Evolutionary conservation across 305 asterid species (phyloP).

Genomic region (Ilex paraguariensis): DNA sequence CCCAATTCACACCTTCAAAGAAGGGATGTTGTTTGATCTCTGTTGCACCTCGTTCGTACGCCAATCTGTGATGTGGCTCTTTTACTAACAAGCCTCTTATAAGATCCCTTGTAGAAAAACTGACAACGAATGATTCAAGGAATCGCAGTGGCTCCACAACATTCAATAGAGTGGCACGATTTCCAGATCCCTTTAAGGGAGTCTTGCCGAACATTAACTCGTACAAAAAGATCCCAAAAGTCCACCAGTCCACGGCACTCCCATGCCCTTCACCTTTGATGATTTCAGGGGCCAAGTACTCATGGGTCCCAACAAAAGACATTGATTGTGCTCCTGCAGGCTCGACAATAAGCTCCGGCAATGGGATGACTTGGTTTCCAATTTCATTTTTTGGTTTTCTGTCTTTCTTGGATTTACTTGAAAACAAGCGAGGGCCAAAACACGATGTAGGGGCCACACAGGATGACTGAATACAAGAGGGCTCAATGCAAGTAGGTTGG

Average conservation of each 20-base stretch:
- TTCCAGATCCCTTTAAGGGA: slow-evolving; percentile 94
- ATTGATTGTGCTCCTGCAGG: slow-evolving; percentile 92
- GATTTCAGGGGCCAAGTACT: slow-evolving; percentile 90
- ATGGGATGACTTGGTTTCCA: slow-evolving; percentile 72
- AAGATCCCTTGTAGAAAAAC: slow-evolving; percentile 81
- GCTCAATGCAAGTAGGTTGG: slow-evolving; percentile 78
- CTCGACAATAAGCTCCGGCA: slow-evolving; percentile 92
- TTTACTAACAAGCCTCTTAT: slow-evolving; percentile 81
- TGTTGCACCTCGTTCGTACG: slow-evolving; percentile 87
- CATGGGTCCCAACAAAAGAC: slow-evolving; percentile 97
- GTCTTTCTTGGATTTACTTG: slow-evolving; percentile 75
- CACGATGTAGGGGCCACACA: slow-evolving; percentile 75
- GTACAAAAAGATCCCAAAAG: slow-evolving; percentile 80
- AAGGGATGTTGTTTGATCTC: slow-evolving; percentile 96
- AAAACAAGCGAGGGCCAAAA: slow-evolving; percentile 74
- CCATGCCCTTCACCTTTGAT: slow-evolving; percentile 97
- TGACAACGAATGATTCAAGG: slow-evolving; percentile 77
- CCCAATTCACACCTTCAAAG: slow-evolving; percentile 97
- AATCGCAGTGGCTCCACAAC: slow-evolving; percentile 87
- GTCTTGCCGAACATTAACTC: slow-evolving; percentile 89
- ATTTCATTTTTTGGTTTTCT: slow-evolving; percentile 61
- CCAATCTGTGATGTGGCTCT: slow-evolving; percentile 89
- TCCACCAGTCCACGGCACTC: slow-evolving; percentile 99
- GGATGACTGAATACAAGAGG: slow-evolving; percentile 75
- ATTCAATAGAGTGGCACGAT: slow-evolving; percentile 79